Base-by-base conservation (phyloP, 1,139 yeast species). In the Debaryomycetaceae sp. region DNA sequence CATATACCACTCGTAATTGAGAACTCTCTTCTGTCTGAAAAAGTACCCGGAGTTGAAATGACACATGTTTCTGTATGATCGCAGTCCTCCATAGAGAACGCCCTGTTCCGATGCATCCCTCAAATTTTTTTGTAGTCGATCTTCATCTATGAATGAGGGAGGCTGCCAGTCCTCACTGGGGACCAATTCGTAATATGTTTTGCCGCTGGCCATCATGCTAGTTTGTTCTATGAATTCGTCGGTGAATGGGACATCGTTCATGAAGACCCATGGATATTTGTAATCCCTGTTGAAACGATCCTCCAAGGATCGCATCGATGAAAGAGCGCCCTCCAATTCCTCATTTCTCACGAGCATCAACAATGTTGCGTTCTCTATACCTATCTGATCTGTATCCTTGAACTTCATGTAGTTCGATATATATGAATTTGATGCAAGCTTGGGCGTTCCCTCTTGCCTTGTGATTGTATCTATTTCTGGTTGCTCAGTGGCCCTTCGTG, bases 151-250 rank as follows among this genome's bases (percentile, higher is more conserved):
- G 47, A 62, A 68, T 0, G 52, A 47, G 0, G 79, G 79, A 3
- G 72, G 68, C 33, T 72, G 57, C 79, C 79, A 74, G 53, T 75
- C 76, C 20, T 57, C 62, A 29, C 47, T 51, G 0, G 79, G 78
- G 2, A 75, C 68, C 39, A 74, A 57, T 47, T 74, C 79, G 51
- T 75, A 71, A 50, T 47, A 74, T 1, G 91, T 81, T 41, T 77
- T 63, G 0, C 97, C 95, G 47, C 91, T 84, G 0, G 91, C 96
- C 96, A 91, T 87, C 27, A 87, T 76, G 1, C 84, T 71, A 0
- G 97, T 90, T 52, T 79, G 60, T 42, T 70, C 76, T 20, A 64
- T 72, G 52, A 73, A 73, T 20, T 66, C 75, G 17, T 62, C 65
- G 24, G 54, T 62, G 49, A 73, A 72, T 3, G 77, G 76, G 7